A percentile compares a stretch with the other conserved stretches of the same genome.
Conservation (phyloP, 2,329 filamentous ascomycete genomes). For the Pyrenophora seminiperda region DNA sequence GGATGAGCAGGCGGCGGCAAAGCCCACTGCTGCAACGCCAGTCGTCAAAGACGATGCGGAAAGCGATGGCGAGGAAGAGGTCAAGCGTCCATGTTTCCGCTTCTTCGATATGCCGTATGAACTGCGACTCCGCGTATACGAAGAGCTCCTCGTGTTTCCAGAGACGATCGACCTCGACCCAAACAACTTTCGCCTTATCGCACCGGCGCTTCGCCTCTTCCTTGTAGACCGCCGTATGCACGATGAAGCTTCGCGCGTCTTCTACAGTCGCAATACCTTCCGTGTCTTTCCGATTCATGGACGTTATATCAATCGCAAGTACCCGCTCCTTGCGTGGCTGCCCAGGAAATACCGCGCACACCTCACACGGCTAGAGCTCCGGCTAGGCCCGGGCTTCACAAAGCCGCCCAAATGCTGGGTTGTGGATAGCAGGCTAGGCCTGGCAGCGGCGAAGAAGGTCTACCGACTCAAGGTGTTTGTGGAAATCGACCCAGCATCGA, state of each 20-base stretch:
- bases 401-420: conserved; percentile 73
- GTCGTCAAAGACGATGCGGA: background rate
- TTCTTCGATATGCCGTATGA: conserved; percentile 61
- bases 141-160: conserved; percentile 55
- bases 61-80: conserved; percentile 7
- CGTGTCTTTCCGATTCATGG: conserved; percentile 60
- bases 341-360: conserved; percentile 63
- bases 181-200: conserved; percentile 67
- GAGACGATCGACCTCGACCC: conserved; percentile 69
- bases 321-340: conserved; percentile 70
- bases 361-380: conserved; percentile 69
- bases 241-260: conserved; percentile 57
- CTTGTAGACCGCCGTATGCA: conserved; percentile 62
- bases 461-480: conserved; percentile 69
- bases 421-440: conserved; percentile 67
- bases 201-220: conserved; percentile 66
- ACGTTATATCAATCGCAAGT: conserved; percentile 72
- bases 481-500: conserved; percentile 70
- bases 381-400: conserved; percentile 74
- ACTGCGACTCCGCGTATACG: conserved; percentile 58
- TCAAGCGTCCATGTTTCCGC: conserved; percentile 47
- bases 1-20: conserved; percentile 7
- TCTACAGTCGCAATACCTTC: conserved; percentile 60
- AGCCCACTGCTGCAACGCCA: background rate
- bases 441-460: conserved; percentile 65